Evolutionary conservation across 495 filamentous ascomycete species (phyloP).

Genomic region (Immersiella caudata): DNA sequence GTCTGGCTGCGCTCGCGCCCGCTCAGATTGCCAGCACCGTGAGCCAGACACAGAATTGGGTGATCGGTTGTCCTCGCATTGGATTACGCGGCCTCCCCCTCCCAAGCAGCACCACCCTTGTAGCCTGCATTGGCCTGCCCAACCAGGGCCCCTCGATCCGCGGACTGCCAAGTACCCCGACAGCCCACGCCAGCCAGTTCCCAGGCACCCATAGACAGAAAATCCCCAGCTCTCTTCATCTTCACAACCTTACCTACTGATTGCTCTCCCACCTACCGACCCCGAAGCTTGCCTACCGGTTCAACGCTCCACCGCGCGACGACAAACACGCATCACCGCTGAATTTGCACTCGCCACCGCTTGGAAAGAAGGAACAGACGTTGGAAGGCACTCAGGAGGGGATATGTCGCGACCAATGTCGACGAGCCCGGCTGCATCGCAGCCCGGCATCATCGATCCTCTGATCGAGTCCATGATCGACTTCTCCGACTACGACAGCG

Average conservation of each 20-base stretch:
- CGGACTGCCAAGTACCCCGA: constrained; percentile 33
- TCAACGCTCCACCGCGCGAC: background rate
- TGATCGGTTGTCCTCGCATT: constrained; percentile 32
- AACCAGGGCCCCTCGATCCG: constrained; percentile 35
- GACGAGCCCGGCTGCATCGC: constrained; percentile 27
- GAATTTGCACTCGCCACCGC: background rate
- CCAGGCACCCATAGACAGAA: constrained; percentile 41
- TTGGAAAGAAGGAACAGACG: background rate
- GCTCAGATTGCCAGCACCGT: constrained; percentile 17
- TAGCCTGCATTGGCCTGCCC: constrained; percentile 34
- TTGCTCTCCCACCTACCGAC: constrained; percentile 11
- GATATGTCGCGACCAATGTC: constrained; percentile 37
- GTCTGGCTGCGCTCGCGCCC: constrained; percentile 15
- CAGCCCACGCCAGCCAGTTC: constrained; percentile 22
- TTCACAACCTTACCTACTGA: constrained; percentile 23
- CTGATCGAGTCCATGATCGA: constrained; percentile 47
- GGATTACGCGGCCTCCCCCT: constrained; percentile 48
- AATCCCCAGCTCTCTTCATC: constrained; percentile 35
- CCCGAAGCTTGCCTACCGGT: background rate
- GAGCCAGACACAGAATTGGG: constrained; percentile 19
- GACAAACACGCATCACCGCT: constrained; percentile 5
- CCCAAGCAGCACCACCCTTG: constrained; percentile 28
- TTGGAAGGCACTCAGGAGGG: constrained; percentile 15
- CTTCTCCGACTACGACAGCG: constrained; percentile 50
- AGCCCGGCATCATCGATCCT: constrained; percentile 23